phyloP scores from a whole-genome alignment of 208 protist species.

The Trypanosoma lewisi region DNA sequence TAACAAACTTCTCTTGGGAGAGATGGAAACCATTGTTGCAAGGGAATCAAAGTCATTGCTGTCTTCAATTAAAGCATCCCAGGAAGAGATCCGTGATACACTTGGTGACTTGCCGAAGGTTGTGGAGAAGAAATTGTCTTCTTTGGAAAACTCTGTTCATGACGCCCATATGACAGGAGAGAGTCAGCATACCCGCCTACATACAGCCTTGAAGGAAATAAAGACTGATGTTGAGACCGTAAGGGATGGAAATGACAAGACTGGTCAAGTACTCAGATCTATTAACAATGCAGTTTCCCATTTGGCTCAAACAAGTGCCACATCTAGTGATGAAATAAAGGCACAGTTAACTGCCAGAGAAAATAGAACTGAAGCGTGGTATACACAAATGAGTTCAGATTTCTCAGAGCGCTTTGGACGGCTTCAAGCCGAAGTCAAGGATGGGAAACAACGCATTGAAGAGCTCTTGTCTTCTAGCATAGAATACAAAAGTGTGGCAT shows the following conservation, averaged over 20 bases:
- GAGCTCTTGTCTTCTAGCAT: slow-evolving; percentile 14
- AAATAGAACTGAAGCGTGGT: background rate
- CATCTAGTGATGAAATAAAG: slow-evolving; percentile 5
- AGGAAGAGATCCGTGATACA: slow-evolving; percentile 23
- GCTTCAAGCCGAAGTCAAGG: slow-evolving; percentile 11
- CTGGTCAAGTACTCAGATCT: slow-evolving; percentile 1
- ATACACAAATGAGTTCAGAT: slow-evolving; percentile 3
- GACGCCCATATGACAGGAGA: background rate
- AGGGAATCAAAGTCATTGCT: slow-evolving; percentile 9
- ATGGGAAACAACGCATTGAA: slow-evolving; percentile 15
- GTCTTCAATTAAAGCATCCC: slow-evolving; percentile 16
- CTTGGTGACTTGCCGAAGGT: slow-evolving; percentile 3
- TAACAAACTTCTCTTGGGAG: slow-evolving; percentile 10
- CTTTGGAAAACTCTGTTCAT: slow-evolving; percentile 8
- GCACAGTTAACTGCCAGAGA: slow-evolving; percentile 9
- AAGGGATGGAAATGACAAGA: background rate
- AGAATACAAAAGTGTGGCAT: slow-evolving; percentile 13
- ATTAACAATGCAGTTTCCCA: slow-evolving; percentile 10
- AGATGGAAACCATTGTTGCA: slow-evolving; percentile 16
- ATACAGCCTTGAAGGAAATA: slow-evolving; percentile 11
- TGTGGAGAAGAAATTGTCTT: slow-evolving; percentile 17
- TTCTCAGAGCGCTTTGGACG: slow-evolving; percentile 7
- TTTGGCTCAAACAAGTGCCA: slow-evolving; percentile 4
- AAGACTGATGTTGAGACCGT: slow-evolving; percentile 6
- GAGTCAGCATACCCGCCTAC: background rate